These are phyloP conservation scores for Calonectria pauciramosa DNA, from an alignment of 2,329 filamentous ascomycete species.

Conservation along the genomic window DNA sequence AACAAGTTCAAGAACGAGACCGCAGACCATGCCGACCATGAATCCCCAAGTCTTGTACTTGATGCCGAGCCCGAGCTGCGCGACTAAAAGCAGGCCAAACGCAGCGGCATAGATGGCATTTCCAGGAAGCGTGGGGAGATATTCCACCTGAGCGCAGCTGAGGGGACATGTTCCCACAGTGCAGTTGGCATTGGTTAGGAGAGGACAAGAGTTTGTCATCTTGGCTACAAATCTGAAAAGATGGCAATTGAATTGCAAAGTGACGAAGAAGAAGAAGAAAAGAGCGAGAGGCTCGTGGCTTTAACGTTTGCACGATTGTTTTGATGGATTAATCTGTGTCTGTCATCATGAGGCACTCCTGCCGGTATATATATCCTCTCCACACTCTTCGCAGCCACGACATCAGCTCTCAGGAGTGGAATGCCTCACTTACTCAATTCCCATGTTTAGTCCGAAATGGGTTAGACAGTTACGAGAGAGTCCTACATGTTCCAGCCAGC, in stretches of 20 bases:
- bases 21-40: slow-evolving; percentile 60
- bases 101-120: slow-evolving; percentile 50
- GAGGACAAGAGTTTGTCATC: slow-evolving; percentile 8
- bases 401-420: not conserved
- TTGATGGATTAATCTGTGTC: not conserved
- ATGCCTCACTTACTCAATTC: not conserved
- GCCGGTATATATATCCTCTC: not conserved
- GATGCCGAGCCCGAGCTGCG: slow-evolving; percentile 53
- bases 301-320: not conserved
- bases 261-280: not conserved
- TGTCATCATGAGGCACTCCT: not conserved
- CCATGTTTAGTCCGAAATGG: not conserved
- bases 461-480: slow-evolving; percentile 4
- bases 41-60: slow-evolving; percentile 55
- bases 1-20: slow-evolving; percentile 67
- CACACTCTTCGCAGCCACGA: not conserved
- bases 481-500: too few relatives aligned
- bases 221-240: not conserved
- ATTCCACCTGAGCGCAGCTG: slow-evolving; percentile 50
- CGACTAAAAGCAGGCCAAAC: slow-evolving; percentile 58
- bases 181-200: slow-evolving; percentile 43
- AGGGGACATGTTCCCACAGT: slow-evolving; percentile 59
- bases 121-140: slow-evolving; percentile 52
- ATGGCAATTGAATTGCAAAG: not conserved
- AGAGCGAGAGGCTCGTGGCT: not conserved